Percentiles rank a stretch among this genome's conserved stretches.
Conservation (phyloP, 495 filamentous ascomycete genomes). For the Trichoderma asperelloides region DNA sequence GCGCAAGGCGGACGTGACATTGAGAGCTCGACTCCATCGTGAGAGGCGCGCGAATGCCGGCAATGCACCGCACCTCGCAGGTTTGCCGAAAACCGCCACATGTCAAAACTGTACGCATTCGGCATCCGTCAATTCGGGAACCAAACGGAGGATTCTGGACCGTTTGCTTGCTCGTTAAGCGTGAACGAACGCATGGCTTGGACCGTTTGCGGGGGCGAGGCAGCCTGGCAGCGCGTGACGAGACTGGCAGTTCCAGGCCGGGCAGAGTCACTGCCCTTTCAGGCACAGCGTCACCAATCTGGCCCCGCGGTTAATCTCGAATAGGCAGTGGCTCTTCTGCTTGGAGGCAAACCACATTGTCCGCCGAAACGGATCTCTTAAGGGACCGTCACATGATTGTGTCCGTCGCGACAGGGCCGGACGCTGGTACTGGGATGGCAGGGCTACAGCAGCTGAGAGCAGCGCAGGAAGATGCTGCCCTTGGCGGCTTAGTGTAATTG, state of each 20-base stretch:
- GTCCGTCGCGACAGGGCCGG: background rate
- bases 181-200: background rate
- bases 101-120: background rate
- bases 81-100: background rate
- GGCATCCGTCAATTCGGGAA: background rate
- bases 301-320: background rate
- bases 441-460: constrained; percentile 4
- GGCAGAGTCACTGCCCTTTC: background rate
- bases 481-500: background rate
- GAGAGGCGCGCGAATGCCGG: background rate
- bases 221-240: background rate
- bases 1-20: too few relatives aligned
- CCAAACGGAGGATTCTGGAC: background rate
- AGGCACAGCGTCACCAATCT: background rate
- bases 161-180: background rate
- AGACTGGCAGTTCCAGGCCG: background rate
- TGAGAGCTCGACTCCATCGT: background rate
- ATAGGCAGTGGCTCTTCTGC: background rate
- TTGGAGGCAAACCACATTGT: background rate
- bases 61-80: background rate
- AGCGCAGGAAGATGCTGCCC: background rate
- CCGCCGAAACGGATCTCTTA: background rate
- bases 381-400: constrained; percentile 7
- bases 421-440: background rate
- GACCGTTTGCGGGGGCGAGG: constrained; percentile 1